Percentiles rank a stretch among this genome's conserved stretches.
These are phyloP conservation scores for Eurotiales sp. DNA, from an alignment of 2,329 filamentous ascomycete genomes.

Conservation along the genomic window DNA sequence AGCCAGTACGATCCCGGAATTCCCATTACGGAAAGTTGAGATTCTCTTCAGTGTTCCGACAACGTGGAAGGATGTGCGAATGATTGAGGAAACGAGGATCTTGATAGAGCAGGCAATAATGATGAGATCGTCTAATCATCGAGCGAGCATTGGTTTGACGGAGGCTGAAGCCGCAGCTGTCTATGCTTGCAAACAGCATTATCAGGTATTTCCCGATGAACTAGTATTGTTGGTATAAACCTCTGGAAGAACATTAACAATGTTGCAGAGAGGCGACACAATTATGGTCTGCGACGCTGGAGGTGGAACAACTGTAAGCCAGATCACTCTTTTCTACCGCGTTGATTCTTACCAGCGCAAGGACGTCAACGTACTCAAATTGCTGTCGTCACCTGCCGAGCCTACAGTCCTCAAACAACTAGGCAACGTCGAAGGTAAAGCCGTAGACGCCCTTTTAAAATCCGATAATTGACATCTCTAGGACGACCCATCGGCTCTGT, in stretches of 20 bases:
- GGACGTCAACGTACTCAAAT: conserved; percentile 9
- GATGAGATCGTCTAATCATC: conserved; percentile 30
- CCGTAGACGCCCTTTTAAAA: background rate
- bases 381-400: background rate
- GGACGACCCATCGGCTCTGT: conserved; percentile 35
- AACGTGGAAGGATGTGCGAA: conserved; percentile 38
- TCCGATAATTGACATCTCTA: conserved; percentile 3
- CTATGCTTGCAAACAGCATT: conserved; percentile 38
- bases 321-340: background rate
- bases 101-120: conserved; percentile 30
- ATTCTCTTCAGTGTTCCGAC: conserved; percentile 43
- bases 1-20: conserved; percentile 23
- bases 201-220: conserved; percentile 15
- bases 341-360: background rate
- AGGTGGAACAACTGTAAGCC: conserved; percentile 41
- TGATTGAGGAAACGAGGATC: conserved; percentile 32
- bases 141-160: conserved; percentile 45
- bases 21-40: conserved; percentile 28
- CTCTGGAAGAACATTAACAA: background rate
- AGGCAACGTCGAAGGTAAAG: background rate
- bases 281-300: conserved; percentile 51
- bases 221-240: background rate
- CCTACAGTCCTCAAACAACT: conserved; percentile 4
- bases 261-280: conserved; percentile 35
- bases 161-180: conserved; percentile 55